Conservation (phyloP, 257 asterid genomes). For the Nicotiana otophora region DNA sequence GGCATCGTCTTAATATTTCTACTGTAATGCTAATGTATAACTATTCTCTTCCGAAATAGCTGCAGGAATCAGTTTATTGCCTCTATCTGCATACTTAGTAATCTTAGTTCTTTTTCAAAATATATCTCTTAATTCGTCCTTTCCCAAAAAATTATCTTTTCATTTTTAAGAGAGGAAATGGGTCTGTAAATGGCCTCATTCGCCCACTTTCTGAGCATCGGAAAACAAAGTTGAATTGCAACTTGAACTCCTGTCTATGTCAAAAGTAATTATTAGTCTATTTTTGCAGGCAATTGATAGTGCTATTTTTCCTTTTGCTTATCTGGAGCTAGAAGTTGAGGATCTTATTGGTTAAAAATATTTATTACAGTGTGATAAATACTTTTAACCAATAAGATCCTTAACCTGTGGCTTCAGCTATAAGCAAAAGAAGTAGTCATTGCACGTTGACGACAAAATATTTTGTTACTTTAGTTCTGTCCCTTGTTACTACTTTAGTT, state of each 20-base stretch:
- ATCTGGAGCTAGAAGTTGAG: too few relatives aligned
- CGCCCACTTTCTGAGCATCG: background rate
- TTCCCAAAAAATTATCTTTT: too few relatives aligned
- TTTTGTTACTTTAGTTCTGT: too few relatives aligned
- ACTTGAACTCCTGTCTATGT: background rate
- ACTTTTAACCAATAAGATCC: background rate
- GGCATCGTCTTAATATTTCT: constrained; percentile 19
- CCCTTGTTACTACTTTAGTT: too few relatives aligned
- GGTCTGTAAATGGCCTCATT: background rate
- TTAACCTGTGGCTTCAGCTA: too few relatives aligned
- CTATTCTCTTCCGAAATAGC: background rate
- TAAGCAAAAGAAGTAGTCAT: too few relatives aligned
- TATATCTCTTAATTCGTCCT: background rate
- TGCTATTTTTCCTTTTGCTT: background rate
- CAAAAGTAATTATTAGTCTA: background rate
- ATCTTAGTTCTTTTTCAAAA: background rate
- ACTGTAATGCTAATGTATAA: constrained; percentile 14
- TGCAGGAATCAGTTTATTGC: constrained; percentile 8
- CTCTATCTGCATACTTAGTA: constrained; percentile 3
- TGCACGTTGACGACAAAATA: too few relatives aligned
- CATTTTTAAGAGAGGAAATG: background rate
- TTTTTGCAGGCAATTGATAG: background rate
- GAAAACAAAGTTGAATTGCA: background rate
- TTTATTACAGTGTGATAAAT: background rate
- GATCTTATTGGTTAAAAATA: too few relatives aligned